Evolutionary conservation across 176 grass and related monocot species (phyloP).

Genomic region (Aechmea fasciata): DNA sequence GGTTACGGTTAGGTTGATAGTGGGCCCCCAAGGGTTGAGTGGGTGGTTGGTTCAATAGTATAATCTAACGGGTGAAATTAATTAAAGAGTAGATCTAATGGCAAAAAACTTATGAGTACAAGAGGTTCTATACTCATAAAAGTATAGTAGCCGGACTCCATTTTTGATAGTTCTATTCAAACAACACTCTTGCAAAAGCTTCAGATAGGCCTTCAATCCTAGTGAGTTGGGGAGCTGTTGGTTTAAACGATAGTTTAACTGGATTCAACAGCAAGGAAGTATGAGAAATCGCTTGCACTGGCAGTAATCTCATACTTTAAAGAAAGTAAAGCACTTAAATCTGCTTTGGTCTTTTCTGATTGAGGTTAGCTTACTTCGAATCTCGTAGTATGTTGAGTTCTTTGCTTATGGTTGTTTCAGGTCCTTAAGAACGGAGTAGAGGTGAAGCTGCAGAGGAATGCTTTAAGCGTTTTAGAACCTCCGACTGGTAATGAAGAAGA

Average conservation of each 20-base stretch:
- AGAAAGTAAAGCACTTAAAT: not conserved
- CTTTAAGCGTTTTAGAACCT: constrained; percentile 41
- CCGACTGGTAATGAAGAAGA: constrained; percentile 48
- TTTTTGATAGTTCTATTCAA: too few species aligned
- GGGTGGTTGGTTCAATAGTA: too few species aligned
- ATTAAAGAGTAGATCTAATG: too few species aligned
- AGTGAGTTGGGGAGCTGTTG: too few species aligned
- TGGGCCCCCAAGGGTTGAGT: too few species aligned
- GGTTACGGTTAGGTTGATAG: too few species aligned
- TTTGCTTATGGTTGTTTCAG: constrained; percentile 6
- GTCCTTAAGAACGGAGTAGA: constrained; percentile 47
- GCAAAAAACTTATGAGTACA: too few species aligned
- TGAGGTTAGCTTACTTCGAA: not conserved
- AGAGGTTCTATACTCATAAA: too few species aligned
- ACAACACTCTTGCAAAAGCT: too few species aligned
- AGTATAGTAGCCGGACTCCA: too few species aligned
- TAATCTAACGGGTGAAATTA: too few species aligned
- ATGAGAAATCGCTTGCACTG: not conserved
- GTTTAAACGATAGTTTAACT: not conserved
- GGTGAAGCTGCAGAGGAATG: constrained; percentile 46
- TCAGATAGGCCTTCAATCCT: too few species aligned
- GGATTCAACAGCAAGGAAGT: not conserved
- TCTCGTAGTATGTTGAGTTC: not conserved
- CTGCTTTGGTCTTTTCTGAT: not conserved
- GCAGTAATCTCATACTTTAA: not conserved